Conservation (phyloP, 805 yeast genomes). For the Sugiyamaella qingdaonensis region DNA sequence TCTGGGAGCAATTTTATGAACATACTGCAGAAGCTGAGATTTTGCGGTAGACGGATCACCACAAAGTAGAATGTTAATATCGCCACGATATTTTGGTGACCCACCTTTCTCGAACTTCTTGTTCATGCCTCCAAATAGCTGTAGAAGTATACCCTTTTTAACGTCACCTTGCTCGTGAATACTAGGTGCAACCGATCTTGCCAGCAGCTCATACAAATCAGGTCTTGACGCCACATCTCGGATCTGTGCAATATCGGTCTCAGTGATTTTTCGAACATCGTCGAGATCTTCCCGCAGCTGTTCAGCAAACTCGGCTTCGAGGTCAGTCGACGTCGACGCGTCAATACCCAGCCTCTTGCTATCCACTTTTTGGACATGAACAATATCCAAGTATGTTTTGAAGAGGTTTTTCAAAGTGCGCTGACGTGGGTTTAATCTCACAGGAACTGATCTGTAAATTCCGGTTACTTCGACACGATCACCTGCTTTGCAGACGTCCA, state of each 20-base stretch:
- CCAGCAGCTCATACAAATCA: conserved; percentile 79
- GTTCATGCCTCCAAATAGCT: conserved; percentile 93
- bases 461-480: conserved; percentile 96
- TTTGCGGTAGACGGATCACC: conserved; percentile 99
- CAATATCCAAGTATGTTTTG: conserved; percentile 92
- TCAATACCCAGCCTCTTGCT: conserved; percentile 78
- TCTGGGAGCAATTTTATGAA: conserved; percentile 95
- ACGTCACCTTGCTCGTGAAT: conserved; percentile 95
- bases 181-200: conserved; percentile 95
- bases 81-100: conserved; percentile 80
- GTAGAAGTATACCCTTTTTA: conserved; percentile 88
- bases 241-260: conserved; percentile 65
- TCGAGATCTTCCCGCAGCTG: conserved; percentile 64
- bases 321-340: conserved; percentile 46
- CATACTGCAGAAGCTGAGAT: conserved; percentile 90
- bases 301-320: conserved; percentile 35
- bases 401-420: conserved; percentile 77
- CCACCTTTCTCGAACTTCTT: conserved; percentile 88
- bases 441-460: conserved; percentile 88
- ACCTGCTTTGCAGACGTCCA: conserved; percentile 93
- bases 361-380: conserved; percentile 85
- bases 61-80: conserved; percentile 82
- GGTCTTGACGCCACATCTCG: conserved; percentile 57
- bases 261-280: conserved; percentile 65
- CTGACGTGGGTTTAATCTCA: conserved; percentile 79